These are phyloP conservation scores for Polyporus arcularius DNA, from an alignment of 768 basidiomycete genomes.

Conservation along the genomic window DNA sequence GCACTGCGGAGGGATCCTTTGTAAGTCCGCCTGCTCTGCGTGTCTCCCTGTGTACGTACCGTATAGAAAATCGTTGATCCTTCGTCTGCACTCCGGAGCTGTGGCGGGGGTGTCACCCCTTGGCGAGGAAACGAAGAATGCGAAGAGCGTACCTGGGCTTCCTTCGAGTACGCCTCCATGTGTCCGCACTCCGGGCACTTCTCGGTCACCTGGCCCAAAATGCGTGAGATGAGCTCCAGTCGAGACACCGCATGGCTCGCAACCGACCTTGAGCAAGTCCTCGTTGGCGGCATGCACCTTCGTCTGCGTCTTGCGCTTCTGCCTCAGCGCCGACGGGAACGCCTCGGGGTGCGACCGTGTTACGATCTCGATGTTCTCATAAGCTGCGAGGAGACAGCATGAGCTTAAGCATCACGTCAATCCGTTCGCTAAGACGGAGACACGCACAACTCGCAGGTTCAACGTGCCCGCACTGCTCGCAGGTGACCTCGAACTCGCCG, in stretches of 20 bases:
- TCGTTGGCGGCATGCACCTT: constrained; percentile 74
- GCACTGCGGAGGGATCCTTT: constrained; percentile 47
- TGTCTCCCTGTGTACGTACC: constrained; percentile 46
- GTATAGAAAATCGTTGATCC: constrained; percentile 93
- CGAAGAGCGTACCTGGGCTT: constrained; percentile 68
- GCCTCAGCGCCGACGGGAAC: constrained; percentile 85
- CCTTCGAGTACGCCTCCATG: constrained; percentile 83
- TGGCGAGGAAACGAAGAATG: neutral
- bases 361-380: constrained; percentile 87
- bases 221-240: too few species aligned
- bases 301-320: constrained; percentile 88
- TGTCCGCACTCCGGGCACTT: constrained; percentile 88
- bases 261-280: constrained; percentile 56
- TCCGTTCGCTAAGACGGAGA: neutral
- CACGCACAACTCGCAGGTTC: constrained; percentile 89
- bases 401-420: neutral
- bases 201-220: constrained; percentile 68
- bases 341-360: constrained; percentile 93
- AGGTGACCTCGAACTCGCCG: constrained; percentile 71
- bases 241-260: too few species aligned
- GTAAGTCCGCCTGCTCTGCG: too few species aligned
- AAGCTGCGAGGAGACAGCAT: constrained; percentile 51
- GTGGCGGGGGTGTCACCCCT: constrained; percentile 1
- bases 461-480: constrained; percentile 85
- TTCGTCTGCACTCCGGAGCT: constrained; percentile 92